Base-by-base conservation (phyloP, 257 asterid genomes). In the Mentha longifolia region DNA sequence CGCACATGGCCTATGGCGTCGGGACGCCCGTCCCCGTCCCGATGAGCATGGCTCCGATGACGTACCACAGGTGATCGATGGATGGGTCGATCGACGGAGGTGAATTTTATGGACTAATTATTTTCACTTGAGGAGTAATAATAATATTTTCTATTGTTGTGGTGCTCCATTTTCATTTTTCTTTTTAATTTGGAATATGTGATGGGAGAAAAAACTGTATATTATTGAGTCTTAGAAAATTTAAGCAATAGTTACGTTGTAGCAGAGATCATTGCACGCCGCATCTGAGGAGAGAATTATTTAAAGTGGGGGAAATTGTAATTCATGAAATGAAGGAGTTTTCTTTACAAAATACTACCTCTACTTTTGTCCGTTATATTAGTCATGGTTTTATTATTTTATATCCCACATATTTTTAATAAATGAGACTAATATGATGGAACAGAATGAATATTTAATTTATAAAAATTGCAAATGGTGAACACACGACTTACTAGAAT, bases 1-100 rank as follows among this genome's bases (percentile, higher is more conserved):
- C 77, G 8, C 90, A 87, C 77, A 20, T 83, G 68, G 86, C 91
- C 16, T 87, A 81, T 51, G 92, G 84, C 10, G 83, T 87, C 9
- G 82, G 85, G 13, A 82, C 89, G 22, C 83, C 89, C 17, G 70
- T 75, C 12, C 50, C 81, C 4, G 31, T 82, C n/a, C 85, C 85
- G 2, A 14, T 69, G 79, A 74, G 33, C 83, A 79, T 78, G 87
- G 77, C 74, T 17, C 80, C 87, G 1, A 51, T 74, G 84, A 79
- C 84, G 8, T 75, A 89, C 65, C 88, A 78, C 70, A 66, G 87
- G 84, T 89, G 76, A 13, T 25, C 56, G 12, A 56, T 13, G 6
- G 43, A 37, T 39, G 12, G 8, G 14, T 14, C 42, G 3, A 13
- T 30, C 42, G 10, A 5, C 7, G 13, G 42, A 0, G 8, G 39